phyloP scores from a whole-genome alignment of 2,329 filamentous ascomycete genomes.

The Penicillium sumatraense region DNA sequence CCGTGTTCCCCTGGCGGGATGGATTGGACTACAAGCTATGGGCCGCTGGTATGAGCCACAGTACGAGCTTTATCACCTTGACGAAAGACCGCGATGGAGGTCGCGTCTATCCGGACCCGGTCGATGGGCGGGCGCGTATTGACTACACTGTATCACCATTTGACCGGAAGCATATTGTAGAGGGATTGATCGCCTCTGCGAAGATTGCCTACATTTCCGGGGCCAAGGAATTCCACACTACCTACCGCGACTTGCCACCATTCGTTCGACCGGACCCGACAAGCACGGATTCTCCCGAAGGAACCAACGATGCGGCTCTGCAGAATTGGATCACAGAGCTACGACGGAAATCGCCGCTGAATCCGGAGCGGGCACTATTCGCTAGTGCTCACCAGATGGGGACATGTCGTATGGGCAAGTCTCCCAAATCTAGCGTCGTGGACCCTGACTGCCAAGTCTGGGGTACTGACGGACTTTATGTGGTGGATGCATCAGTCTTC shows the following conservation, averaged over 20 bases:
- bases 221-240: slow-evolving; percentile 76
- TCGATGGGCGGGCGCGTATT: slow-evolving; percentile 67
- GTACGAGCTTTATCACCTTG: slow-evolving; percentile 74
- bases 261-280: slow-evolving; percentile 58
- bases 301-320: slow-evolving; percentile 60
- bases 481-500: slow-evolving; percentile 56
- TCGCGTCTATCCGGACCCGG: slow-evolving; percentile 72
- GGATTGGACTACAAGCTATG: slow-evolving; percentile 75
- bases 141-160: slow-evolving; percentile 72
- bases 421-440: slow-evolving; percentile 48
- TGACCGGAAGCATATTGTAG: slow-evolving; percentile 72
- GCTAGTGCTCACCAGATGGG: slow-evolving; percentile 59
- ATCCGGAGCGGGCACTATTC: slow-evolving; percentile 49
- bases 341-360: slow-evolving; percentile 50
- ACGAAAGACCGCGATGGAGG: slow-evolving; percentile 77
- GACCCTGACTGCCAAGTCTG: slow-evolving; percentile 52
- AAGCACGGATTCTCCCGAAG: slow-evolving; percentile 37
- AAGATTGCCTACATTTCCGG: slow-evolving; percentile 80
- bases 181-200: slow-evolving; percentile 72
- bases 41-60: slow-evolving; percentile 69
- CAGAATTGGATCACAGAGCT: slow-evolving; percentile 59
- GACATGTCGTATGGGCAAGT: slow-evolving; percentile 53
- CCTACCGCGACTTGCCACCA: slow-evolving; percentile 64
- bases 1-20: slow-evolving; percentile 67
- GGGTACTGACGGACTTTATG: slow-evolving; percentile 51